Percentiles rank a stretch among this genome's conserved stretches.
These are phyloP conservation scores for Hura crepitans DNA, from an alignment of 441 rosid species.

Conservation along the genomic window DNA sequence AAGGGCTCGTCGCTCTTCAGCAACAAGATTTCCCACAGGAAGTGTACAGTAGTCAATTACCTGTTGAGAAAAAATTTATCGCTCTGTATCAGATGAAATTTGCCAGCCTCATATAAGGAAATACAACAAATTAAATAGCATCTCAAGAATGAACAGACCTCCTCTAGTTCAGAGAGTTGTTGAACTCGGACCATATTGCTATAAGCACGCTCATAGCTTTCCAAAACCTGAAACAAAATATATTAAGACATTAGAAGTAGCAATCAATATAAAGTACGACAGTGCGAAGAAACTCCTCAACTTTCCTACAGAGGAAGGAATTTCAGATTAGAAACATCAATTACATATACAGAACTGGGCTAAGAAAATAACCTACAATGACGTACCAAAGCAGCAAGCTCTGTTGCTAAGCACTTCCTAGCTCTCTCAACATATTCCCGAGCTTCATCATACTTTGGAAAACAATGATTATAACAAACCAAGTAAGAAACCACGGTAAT, in stretches of 20 bases:
- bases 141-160: conserved; percentile 47
- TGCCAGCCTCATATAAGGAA: conserved; percentile 9
- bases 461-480: conserved; percentile 10
- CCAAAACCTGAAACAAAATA: conserved; percentile 64
- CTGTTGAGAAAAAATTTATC: conserved; percentile 33
- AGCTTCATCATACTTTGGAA: conserved; percentile 82
- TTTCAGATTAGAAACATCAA: neutral
- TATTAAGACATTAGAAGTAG: conserved; percentile 6
- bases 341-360: neutral
- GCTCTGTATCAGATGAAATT: neutral
- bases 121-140: conserved; percentile 14
- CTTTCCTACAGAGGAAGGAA: neutral
- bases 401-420: conserved; percentile 97
- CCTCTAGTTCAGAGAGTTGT: conserved; percentile 95
- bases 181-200: conserved; percentile 98
- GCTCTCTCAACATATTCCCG: conserved; percentile 96
- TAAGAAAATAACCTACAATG: neutral
- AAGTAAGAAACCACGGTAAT: neutral
- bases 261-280: neutral
- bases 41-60: conserved; percentile 95
- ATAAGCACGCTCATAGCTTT: conserved; percentile 98
- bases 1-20: conserved; percentile 86
- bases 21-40: conserved; percentile 72
- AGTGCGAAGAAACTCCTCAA: neutral
- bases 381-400: conserved; percentile 98